These are phyloP conservation scores for Taxillus chinensis DNA, from an alignment of 164 flowering plant genomes.

Conservation along the genomic window DNA sequence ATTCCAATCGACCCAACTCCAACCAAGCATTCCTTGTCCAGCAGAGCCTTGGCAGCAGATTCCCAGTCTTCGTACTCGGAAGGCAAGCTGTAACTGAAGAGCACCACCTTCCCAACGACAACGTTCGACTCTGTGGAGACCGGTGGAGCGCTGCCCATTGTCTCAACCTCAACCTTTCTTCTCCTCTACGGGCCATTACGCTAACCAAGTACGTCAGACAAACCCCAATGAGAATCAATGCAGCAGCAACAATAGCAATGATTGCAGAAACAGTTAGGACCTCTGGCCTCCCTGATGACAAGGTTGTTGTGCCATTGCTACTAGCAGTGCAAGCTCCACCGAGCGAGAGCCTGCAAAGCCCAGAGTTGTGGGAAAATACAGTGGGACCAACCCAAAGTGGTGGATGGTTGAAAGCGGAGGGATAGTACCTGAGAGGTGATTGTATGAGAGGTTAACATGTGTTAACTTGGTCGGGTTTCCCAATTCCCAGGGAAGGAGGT, in stretches of 20 bases:
- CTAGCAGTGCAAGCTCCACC: constrained; percentile 31
- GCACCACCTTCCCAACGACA: constrained; percentile 84
- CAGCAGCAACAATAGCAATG: constrained; percentile 90
- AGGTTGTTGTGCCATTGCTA: constrained; percentile 14
- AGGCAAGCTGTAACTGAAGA: constrained; percentile 86
- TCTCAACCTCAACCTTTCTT: constrained; percentile 18
- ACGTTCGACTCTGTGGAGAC: constrained; percentile 69
- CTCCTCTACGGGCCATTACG: constrained; percentile 43
- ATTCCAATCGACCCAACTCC: constrained; percentile 87
- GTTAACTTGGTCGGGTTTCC: constrained; percentile 43
- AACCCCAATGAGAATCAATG: constrained; percentile 68
- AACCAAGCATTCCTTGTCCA: constrained; percentile 73
- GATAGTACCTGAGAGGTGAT: constrained; percentile 63
- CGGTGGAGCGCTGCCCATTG: constrained; percentile 59
- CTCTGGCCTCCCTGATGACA: constrained; percentile 27
- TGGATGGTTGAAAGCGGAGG: constrained; percentile 42
- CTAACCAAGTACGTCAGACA: constrained; percentile 60
- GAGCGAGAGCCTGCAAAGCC: constrained; percentile 76
- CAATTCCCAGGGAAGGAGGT: constrained; percentile 55
- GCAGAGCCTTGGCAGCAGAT: constrained; percentile 87
- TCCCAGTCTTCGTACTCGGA: constrained; percentile 96
- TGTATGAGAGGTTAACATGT: constrained; percentile 69
- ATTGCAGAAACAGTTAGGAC: constrained; percentile 63
- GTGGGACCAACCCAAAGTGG: constrained; percentile 43
- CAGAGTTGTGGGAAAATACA: constrained; percentile 61